Evolutionary conservation across 495 filamentous ascomycete genomes (phyloP).

Genomic region (Mytilinidion resinicola): DNA sequence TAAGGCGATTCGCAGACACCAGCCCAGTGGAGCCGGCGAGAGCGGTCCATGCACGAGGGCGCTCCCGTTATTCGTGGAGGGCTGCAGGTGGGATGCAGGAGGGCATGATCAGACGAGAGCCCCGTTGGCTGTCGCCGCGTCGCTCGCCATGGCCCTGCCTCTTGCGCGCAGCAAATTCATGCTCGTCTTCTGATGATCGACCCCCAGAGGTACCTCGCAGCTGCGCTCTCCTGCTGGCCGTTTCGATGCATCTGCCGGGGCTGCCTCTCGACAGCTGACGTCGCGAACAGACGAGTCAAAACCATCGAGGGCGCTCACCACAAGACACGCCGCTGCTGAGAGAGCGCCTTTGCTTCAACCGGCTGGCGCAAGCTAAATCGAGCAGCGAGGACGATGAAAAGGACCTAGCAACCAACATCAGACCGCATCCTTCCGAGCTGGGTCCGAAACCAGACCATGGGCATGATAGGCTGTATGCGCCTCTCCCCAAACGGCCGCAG

Average conservation of each 20-base stretch:
- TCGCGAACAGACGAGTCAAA: conserved; percentile 7
- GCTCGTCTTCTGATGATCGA: not conserved
- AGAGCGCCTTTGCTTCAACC: conserved; percentile 3
- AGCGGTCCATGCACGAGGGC: conserved; percentile 15
- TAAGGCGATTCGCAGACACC: conserved; percentile 18
- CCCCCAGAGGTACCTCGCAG: not conserved
- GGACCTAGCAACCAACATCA: not conserved
- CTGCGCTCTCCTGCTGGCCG: not conserved
- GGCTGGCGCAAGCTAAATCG: not conserved
- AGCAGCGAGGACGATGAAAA: not conserved
- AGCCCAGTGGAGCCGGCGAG: not conserved
- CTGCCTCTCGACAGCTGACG: conserved; percentile 14
- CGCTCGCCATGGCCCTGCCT: conserved; percentile 10
- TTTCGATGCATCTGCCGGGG: not conserved
- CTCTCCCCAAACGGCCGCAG: conserved; percentile 14
- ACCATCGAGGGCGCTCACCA: not conserved
- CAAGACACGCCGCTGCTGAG: not conserved
- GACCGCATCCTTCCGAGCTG: not conserved
- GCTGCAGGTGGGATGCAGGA: conserved; percentile 9
- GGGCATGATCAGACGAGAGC: conserved; percentile 14
- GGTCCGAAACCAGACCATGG: conserved; percentile 1
- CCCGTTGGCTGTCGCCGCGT: conserved; percentile 13
- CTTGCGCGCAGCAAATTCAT: conserved; percentile 9
- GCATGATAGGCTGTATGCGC: conserved; percentile 18
- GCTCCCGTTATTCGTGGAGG: conserved; percentile 11